Conservation (phyloP, 108 stramenopile species). For the Cyclotella cryptica region DNA sequence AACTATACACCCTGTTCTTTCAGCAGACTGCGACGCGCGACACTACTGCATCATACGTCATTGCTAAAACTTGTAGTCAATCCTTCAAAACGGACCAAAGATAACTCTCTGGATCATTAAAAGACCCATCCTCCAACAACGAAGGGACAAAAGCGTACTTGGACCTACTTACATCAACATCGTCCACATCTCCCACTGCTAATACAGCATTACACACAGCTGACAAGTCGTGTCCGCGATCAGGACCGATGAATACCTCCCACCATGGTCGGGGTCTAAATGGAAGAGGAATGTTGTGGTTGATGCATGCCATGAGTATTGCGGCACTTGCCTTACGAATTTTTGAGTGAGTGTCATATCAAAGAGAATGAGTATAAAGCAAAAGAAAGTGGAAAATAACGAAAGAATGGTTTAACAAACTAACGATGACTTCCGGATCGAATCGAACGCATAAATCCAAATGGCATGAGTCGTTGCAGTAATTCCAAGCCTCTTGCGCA, state of each 20-base stretch:
- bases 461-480: slow-evolving; percentile 87
- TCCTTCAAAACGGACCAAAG: slow-evolving; percentile 60
- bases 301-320: slow-evolving; percentile 60
- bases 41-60: no score
- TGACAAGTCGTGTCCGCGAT: slow-evolving; percentile 46
- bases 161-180: slow-evolving; percentile 14
- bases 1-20: no score
- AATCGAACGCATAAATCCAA: slow-evolving; percentile 82
- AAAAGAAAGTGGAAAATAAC: background rate
- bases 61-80: background rate
- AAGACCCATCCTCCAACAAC: slow-evolving; percentile 46
- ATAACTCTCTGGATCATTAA: slow-evolving; percentile 85
- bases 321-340: slow-evolving; percentile 60
- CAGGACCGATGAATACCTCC: slow-evolving; percentile 63
- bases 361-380: slow-evolving; percentile 1
- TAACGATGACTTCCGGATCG: slow-evolving; percentile 73
- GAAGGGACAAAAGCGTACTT: slow-evolving; percentile 61
- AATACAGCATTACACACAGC: slow-evolving; percentile 66
- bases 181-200: slow-evolving; percentile 44
- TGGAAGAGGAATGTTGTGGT: slow-evolving; percentile 55
- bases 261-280: slow-evolving; percentile 69
- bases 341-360: background rate
- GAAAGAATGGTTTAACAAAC: slow-evolving; percentile 14
- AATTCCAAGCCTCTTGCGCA: slow-evolving; percentile 83
- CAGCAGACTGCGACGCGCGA: no score